Evolutionary conservation across 306 rosid species (phyloP), one percentile per base, ranked within the genome.

Genomic region (Crotalaria pallida): DNA sequence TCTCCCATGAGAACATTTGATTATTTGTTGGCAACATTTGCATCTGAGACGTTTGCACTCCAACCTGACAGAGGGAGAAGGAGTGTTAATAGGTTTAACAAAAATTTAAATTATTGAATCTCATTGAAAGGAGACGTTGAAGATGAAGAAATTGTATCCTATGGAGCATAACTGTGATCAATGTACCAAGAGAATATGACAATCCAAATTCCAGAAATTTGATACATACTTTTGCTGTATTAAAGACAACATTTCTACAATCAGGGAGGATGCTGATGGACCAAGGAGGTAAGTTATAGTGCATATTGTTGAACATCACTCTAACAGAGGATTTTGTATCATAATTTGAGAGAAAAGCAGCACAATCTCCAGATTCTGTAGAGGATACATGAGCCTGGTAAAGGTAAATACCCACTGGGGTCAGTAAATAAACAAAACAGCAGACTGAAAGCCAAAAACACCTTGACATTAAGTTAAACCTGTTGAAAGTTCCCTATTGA

Each of bases 261-360:
- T 91, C 99, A 3, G 97, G 97, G 72, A 95, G 97, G 79, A 95
- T 79, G 74, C 99, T 91, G 84, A 91, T 72, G 61, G 99, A 95
- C 99, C 99, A 95, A 60, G 99, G 99, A 79, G 97, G 99, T 64
- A 95, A 72, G 82, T 77, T 91, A 62, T 91, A 91, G 85, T 95
- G 99, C 99, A 91, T 82, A 79, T 95, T 95, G 78, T 95, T 95
- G 89, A 95, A 95, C 96, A 87, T 65, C 74, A 95, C 97, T 83
- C 90, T 89, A 21, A 77, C 93, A 64, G 96, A 67, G 67, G 92
- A 87, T 52, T 87, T 80, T 27, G 85, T 71, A 45, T 95, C 95
- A 31, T 75, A 90, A 77, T 95, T 95, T 18, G 99, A 73, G 58
- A 95, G 96, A 80, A 95, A 95, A 64, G 99, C 97, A 7, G 97